These are phyloP conservation scores for Cephalotrichum gorgonifer DNA, from an alignment of 2,329 filamentous ascomycete genomes.

Conservation along the genomic window DNA sequence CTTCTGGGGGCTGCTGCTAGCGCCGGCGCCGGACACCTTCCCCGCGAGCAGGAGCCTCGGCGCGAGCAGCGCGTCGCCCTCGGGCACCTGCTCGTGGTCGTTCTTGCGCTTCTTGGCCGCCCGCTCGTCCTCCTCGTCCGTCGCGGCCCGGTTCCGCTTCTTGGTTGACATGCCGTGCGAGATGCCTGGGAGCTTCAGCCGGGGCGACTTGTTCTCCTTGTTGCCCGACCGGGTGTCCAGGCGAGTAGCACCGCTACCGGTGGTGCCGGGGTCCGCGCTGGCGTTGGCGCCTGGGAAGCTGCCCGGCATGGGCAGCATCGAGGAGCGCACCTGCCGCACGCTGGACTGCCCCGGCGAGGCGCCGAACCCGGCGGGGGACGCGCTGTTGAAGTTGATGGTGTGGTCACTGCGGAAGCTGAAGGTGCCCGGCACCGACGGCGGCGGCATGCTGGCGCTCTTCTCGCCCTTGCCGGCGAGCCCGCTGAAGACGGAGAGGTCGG, in stretches of 20 bases:
- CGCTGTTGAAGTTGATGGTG: constrained; percentile 46
- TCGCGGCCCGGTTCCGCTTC: constrained; percentile 50
- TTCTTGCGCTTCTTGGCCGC: constrained; percentile 50
- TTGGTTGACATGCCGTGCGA: constrained; percentile 56
- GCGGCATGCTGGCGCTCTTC: constrained; percentile 14
- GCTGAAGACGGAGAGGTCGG: constrained; percentile 36
- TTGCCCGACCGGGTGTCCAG: constrained; percentile 17
- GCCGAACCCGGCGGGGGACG: constrained; percentile 42
- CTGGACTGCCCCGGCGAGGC: constrained; percentile 48
- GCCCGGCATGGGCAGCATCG: constrained; percentile 41
- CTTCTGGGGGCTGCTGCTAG: background rate
- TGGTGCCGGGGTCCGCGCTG: constrained; percentile 9
- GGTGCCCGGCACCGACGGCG: constrained; percentile 39
- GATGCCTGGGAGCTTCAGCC: constrained; percentile 30
- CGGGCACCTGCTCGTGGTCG: constrained; percentile 27
- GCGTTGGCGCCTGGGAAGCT: constrained; percentile 32
- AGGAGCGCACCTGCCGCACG: constrained; percentile 48
- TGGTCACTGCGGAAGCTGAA: constrained; percentile 59
- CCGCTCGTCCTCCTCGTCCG: constrained; percentile 45
- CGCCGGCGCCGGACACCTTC: too few species aligned
- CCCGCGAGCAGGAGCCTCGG: constrained; percentile 31
- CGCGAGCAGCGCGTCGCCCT: constrained; percentile 42
- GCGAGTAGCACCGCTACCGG: too few species aligned
- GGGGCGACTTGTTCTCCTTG: constrained; percentile 44
- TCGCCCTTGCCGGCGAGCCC: constrained; percentile 15